Evolutionary conservation across 805 yeast genomes (phyloP), one percentile per base, ranked within the genome.

Genomic region (Yarrowia porcina): DNA sequence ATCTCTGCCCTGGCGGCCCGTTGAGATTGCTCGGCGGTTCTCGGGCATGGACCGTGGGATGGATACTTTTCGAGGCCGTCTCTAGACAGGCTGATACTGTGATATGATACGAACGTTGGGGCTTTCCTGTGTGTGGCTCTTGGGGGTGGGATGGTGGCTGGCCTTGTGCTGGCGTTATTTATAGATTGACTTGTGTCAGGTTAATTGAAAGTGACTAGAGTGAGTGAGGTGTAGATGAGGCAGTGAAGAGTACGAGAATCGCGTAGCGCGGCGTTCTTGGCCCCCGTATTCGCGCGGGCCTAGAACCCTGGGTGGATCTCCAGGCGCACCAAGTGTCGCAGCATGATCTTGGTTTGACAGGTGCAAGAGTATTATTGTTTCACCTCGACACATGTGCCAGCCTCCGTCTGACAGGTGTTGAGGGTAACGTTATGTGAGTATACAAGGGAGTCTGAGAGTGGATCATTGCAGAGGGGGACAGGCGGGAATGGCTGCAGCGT

Each of bases 1-100:
- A 63, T 83, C 85, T 0, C 72, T 84, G 15, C 96, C 96, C 0
- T 83, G 89, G 87, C 90, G 87, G 1, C 36, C 89, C 1, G 84
- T 79, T 9, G 82, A 78, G 62, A n/a, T 79, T 0, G 76, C 81
- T 1, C 75, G 97, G 52, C 72, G 75, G 64, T 64, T 83, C 10
- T 82, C 92, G 7, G 90, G 91, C 1, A 85, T 92, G 72, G 97
- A 91, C 72, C 71, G 50, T 6, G 69, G 61, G 38, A 56, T 56
- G 61, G 61, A 56, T 7, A 56, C 47, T 11, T 56, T 56, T 30
- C 49, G 61, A 30, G 61, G 49, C 28, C 61, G 49, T 15, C 49
- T 56, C 5, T 56, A 41, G 39, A n/a, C 21, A 38, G 42, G 1
- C 25, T 38, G 8, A 17, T 12, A n/a, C 25, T 44, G 4, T 25